Conservation (phyloP, 73 alveolate genomes). For the Uronychia binucleata region DNA sequence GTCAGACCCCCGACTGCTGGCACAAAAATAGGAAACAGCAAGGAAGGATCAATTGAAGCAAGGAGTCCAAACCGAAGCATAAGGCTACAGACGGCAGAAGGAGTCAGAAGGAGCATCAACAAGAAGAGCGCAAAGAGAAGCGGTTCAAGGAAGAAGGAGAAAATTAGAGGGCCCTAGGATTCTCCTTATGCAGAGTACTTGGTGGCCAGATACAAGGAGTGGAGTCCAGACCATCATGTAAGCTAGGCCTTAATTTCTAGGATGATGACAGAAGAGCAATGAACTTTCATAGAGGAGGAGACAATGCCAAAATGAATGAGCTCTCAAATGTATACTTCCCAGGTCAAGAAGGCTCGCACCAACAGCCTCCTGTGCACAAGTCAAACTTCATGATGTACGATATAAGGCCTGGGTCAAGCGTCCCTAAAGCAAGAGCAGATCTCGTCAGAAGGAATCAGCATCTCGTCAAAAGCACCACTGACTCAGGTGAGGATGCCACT, state of each 20-base stretch:
- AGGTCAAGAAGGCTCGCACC: not conserved
- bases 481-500: not conserved
- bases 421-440: not conserved
- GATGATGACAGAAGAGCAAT: not conserved
- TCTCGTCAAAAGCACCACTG: not conserved
- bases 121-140: not conserved
- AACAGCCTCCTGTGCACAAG: not conserved
- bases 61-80: not conserved
- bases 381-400: not conserved
- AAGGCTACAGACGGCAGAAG: not conserved
- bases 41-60: not conserved
- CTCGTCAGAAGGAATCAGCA: not conserved
- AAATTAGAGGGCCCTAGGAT: constrained; percentile 28
- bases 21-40: not conserved
- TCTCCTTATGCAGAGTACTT: constrained; percentile 64
- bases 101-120: not conserved
- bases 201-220: constrained; percentile 48
- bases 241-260: not conserved
- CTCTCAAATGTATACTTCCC: not conserved
- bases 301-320: not conserved
- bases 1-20: not conserved
- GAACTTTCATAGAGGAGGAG: not conserved
- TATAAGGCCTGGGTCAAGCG: not conserved
- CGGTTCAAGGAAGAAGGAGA: not conserved
- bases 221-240: constrained; percentile 20